A percentile compares a stretch with the other conserved stretches of the same genome.
phyloP scores from a whole-genome alignment of 805 yeast genomes.

The Diddensiella santjacobensis region DNA sequence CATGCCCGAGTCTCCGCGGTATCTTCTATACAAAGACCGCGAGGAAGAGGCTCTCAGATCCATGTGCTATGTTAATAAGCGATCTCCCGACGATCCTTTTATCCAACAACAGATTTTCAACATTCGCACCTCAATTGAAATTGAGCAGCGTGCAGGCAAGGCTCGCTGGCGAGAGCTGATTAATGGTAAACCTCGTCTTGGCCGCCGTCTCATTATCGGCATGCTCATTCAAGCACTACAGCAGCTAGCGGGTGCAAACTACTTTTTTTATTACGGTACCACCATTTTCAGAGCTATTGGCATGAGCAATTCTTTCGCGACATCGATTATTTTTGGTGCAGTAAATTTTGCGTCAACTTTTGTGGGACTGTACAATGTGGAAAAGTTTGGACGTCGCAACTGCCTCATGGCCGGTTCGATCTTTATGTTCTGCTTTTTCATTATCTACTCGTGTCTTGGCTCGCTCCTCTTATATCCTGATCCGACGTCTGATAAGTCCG shows the following conservation, averaged over 20 bases:
- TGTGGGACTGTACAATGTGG: conserved; percentile 46
- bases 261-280: conserved; percentile 63
- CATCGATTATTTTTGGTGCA: conserved; percentile 51
- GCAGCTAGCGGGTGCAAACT: conserved; percentile 64
- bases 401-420: conserved; percentile 45
- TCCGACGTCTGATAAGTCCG: conserved; percentile 26
- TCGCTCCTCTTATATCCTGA: conserved; percentile 39
- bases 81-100: conserved; percentile 31
- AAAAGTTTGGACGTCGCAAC: conserved; percentile 48
- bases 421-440: conserved; percentile 48
- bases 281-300: conserved; percentile 43
- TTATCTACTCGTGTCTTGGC: conserved; percentile 48
- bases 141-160: conserved; percentile 47
- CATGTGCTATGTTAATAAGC: conserved; percentile 44
- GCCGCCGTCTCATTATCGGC: conserved; percentile 38
- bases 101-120: conserved; percentile 36
- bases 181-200: conserved; percentile 48
- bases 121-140: conserved; percentile 44
- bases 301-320: conserved; percentile 49
- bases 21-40: conserved; percentile 52
- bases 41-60: conserved; percentile 56
- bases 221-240: conserved; percentile 48
- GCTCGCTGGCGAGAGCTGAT: conserved; percentile 51
- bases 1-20: conserved; percentile 78
- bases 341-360: conserved; percentile 53